Conservation (phyloP, 495 filamentous ascomycete genomes). For the Penicillium ucsense region DNA sequence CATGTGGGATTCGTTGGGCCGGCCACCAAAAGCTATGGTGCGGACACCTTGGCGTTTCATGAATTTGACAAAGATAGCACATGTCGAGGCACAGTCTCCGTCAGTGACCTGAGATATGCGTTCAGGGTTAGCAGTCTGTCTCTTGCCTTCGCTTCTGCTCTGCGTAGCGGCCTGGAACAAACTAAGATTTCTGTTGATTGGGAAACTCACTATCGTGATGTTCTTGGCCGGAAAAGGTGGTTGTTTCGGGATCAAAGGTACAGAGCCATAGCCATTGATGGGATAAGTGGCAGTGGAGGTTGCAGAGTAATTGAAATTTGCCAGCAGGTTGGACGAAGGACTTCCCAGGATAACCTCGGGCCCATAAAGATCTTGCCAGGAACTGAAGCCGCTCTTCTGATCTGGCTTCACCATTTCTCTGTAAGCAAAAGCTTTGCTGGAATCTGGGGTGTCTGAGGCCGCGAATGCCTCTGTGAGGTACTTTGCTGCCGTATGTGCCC, state of each 20-base stretch:
- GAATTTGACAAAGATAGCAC: constrained; percentile 48
- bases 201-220: constrained; percentile 33
- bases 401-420: constrained; percentile 14
- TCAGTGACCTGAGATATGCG: constrained; percentile 30
- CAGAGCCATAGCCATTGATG: constrained; percentile 31
- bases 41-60: constrained; percentile 48
- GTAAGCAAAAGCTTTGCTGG: constrained; percentile 13
- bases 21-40: constrained; percentile 52
- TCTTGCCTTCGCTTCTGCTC: too few relatives aligned
- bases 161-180: too few relatives aligned
- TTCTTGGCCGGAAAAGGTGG: constrained; percentile 38
- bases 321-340: constrained; percentile 34
- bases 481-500: constrained; percentile 32
- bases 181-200: neutral
- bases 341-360: constrained; percentile 32
- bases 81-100: constrained; percentile 56
- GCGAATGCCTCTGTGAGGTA: constrained; percentile 29
- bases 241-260: constrained; percentile 18
- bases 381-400: constrained; percentile 31
- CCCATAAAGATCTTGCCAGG: constrained; percentile 46
- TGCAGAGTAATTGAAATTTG: constrained; percentile 40
- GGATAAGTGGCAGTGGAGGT: constrained; percentile 23
- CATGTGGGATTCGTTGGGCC: constrained; percentile 46
- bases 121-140: too few relatives aligned
- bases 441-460: constrained; percentile 4